Base-by-base conservation (phyloP, 306 rosid genomes). In the Begonia fuchsioides region DNA sequence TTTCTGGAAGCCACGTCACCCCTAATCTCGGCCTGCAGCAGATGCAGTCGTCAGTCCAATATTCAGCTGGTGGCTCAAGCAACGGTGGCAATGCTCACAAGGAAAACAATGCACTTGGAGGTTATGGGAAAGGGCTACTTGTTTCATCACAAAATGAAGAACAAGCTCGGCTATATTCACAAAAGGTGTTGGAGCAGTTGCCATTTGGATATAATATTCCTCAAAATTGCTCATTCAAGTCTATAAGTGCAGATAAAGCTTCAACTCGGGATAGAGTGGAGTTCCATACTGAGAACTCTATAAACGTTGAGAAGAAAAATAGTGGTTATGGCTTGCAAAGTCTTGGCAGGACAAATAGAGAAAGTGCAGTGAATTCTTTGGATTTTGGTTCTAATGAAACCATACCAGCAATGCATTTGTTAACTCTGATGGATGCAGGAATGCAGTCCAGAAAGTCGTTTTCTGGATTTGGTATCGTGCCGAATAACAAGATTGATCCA, bases 401-500 rank as follows among this genome's bases (percentile, higher is more conserved):
- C 44, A 85, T 92, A 68, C 92, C 94, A 5, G 96, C 98, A 52
- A 85, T 92, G 98, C 98, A 92, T 80, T 76, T 92, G 63, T 94
- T 92, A 54, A 92, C 92, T 81, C 96, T 92, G 44, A 85, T 92
- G 95, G 87, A 84, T 65, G 82, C 97, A 43, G 78, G 93, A 60
- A 74, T 74, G 90, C 87, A 54, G 65, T 66, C 95, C 10, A 78
- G 70, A 77, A 74, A 79, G 58, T 66, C 78, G 48, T 60, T 63
- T 57, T 47, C 75, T 38, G 59, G 39, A 13, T 57, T 57, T 51
- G 88, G 76, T 43, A 65, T 59, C 38, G 83, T 82, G 60, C 53
- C 67, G 20, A 65, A 82, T 53, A 77, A 78, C 85, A 43, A 55
- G 54, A 50, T 64, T 50, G 72, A 67, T 61, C 49, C 67, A 46